Percentiles rank a stretch among this genome's conserved stretches.
Evolutionary conservation across 1,284 basidiomycete genomes (phyloP).

Genomic region (Phellinidium pouzarii): DNA sequence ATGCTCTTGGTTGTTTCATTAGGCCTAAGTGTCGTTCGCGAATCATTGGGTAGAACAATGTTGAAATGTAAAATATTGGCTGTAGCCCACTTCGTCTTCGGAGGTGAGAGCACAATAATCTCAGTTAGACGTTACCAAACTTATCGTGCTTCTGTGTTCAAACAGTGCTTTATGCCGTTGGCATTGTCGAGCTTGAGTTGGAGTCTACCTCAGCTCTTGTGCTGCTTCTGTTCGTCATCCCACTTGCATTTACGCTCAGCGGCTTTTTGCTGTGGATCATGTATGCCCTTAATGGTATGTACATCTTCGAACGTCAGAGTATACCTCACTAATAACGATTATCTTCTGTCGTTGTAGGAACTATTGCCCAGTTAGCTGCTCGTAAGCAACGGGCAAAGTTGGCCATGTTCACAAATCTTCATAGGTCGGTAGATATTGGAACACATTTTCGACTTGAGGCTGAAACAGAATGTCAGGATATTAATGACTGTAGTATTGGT

Average conservation of each 20-base stretch:
- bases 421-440: conserved; percentile 74
- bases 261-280: conserved; percentile 95
- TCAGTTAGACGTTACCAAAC: conserved; percentile 9
- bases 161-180: conserved; percentile 82
- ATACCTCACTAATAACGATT: conserved; percentile 13
- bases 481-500: conserved; percentile 57
- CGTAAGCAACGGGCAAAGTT: conserved; percentile 87
- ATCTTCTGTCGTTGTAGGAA: conserved; percentile 41
- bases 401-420: conserved; percentile 79
- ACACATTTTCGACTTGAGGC: not conserved
- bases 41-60: conserved; percentile 77
- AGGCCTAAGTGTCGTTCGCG: conserved; percentile 79
- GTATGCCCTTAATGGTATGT: conserved; percentile 76
- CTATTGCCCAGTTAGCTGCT: conserved; percentile 76
- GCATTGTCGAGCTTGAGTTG: conserved; percentile 86
- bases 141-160: conserved; percentile 1
- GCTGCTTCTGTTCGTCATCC: conserved; percentile 83
- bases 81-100: conserved; percentile 87
- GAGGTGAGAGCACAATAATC: conserved; percentile 48
- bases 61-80: conserved; percentile 71
- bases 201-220: conserved; percentile 80
- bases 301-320: conserved; percentile 1
- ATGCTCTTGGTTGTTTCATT: conserved; percentile 88
- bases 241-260: conserved; percentile 89
- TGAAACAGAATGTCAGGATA: not conserved